Conservation (phyloP, 345 rosid genomes). For the Linum lewisii region DNA sequence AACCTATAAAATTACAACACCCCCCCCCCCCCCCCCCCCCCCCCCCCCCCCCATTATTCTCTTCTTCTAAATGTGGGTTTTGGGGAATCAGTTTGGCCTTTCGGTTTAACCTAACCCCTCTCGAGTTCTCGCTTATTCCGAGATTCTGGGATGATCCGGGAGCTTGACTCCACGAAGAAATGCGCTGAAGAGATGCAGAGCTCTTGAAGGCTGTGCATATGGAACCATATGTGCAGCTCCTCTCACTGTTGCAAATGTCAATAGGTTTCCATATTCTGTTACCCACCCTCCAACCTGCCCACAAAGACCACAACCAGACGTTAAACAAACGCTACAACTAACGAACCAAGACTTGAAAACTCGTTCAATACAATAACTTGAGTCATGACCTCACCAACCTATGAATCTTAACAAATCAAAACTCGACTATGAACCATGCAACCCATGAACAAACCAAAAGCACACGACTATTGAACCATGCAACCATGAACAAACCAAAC, state of each 20-base stretch:
- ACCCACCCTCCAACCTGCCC: constrained; percentile 80
- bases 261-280: constrained; percentile 60
- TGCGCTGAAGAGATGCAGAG: constrained; percentile 66
- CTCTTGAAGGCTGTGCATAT: constrained; percentile 73
- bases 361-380: too few relatives aligned
- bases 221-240: constrained; percentile 99
- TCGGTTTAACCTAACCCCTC: neutral
- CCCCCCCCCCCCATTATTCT: too few relatives aligned
- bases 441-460: too few relatives aligned
- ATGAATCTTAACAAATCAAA: too few relatives aligned
- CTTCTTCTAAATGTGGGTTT: too few relatives aligned
- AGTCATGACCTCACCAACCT: too few relatives aligned
- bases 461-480: too few relatives aligned
- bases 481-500: neutral
- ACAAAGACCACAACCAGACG: neutral
- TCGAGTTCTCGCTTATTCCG: neutral
- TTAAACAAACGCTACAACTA: too few relatives aligned
- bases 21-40: too few relatives aligned
- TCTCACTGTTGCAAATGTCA: constrained; percentile 74
- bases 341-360: too few relatives aligned
- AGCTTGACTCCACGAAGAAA: constrained; percentile 36
- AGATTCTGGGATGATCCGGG: neutral
- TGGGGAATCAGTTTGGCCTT: neutral
- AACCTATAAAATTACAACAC: too few relatives aligned
- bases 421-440: too few relatives aligned